Base-by-base conservation (phyloP, 2,329 filamentous ascomycete genomes). In the Escovopsis sp. region DNA sequence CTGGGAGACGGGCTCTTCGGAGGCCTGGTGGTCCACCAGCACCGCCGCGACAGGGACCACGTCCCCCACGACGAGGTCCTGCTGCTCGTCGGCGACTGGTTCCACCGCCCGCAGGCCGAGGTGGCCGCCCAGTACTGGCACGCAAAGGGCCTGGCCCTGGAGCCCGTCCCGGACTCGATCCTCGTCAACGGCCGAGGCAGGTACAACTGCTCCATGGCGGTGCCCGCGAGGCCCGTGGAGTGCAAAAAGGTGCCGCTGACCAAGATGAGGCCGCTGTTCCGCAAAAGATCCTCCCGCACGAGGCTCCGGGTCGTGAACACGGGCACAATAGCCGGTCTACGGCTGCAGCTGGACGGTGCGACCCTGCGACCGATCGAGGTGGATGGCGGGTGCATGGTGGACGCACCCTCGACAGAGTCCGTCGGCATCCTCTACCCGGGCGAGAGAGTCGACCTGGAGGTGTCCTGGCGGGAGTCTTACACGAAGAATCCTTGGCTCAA, bases 1-100 rank as follows among this genome's bases (percentile, higher is more conserved):
- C 55, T 61, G 1, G 66, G 61, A 49, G 69, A 79, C 42, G 78
- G 78, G 1, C 58, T 80, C 1, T 63, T 70, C 26, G 78, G 77
- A 0, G 68, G 67, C 0, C 67, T 82, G 12, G 59, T 80, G 6
- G 72, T 80, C 46, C 65, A 77, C 45, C 71, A 72, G 1, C 73
- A 73, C 2, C 23, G 39, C 6, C 15, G 26, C 8, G 5, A 23
- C n/a, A 26, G 30, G 15, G 2, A 15, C 19, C n/a, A 34, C n/a
- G 61, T 61, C 0, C 65, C 65, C 23, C 60, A 62, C 51, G 73
- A 80, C 43, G 32, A 64, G 69, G 34, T 54, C 72, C 36, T 70
- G 60, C n/a, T 75, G 72, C 50, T 77, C 67, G 66, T 70, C 2
- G 52, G 54, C 2, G 55, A 58, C 37, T 58, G 55, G 55, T 57